Evolutionary conservation across 345 rosid genomes (phyloP), one percentile per base, ranked within the genome.

Genomic region (Dipteronia sinensis): DNA sequence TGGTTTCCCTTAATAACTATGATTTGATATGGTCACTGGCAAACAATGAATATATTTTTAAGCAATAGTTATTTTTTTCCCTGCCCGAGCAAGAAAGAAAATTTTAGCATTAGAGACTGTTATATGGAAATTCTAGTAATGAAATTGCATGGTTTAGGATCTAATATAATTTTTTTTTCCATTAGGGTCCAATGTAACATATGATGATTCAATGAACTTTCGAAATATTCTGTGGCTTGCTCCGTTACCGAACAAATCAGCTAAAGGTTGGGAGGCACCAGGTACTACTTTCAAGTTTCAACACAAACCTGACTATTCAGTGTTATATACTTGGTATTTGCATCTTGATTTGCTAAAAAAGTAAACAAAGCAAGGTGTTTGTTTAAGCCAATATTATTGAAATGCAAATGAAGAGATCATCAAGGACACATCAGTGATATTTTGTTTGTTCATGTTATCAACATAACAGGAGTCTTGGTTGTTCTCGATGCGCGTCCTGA

Each of bases 151-250:
- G 71, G n/a, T 15, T 40, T 29, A 12, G 19, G 10, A 58, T 62
- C 42, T 73, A 13, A 67, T 76, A 3, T 62, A 31, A 0, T 9
- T 9, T 15, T 10, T 10, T 29, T 77, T 70, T 65, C 46, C 81
- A 66, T 78, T 83, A 95, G 94, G 91, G 69, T 93, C 98, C 61
- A 81, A 81, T 7, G 85, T 93, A 56, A 86, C 76, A 10, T 95
- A 89, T 56, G 90, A 88, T 77, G 90, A 91, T 84, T 83, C 91
- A 31, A 92, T 95, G 92, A 95, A 95, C 82, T 84, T 92, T 84
- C 84, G 97, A 69, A 95, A 95, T 84, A 91, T 95, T 83, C 94
- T 93, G 12, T 95, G 98, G 98, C 90, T 93, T 69, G 98, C 93
- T 69, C 99, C 98, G 22, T 85, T 93, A 82, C 97, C 99, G 0